phyloP scores from a whole-genome alignment of 2,329 filamentous ascomycete genomes.

The Herpotrichia juniperi region DNA sequence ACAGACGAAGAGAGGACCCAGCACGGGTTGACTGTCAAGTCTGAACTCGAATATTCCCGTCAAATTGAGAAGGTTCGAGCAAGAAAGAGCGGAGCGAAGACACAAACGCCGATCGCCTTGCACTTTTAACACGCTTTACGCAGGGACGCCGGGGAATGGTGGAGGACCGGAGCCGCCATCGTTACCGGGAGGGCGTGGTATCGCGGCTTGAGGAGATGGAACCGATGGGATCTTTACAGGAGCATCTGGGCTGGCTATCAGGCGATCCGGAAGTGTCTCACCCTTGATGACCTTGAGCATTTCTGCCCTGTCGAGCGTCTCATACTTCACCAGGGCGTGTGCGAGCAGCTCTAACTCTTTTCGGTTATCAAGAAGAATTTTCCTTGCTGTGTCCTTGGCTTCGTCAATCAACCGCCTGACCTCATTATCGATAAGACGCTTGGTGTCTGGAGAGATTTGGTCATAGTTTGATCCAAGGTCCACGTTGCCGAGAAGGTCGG shows the following conservation, averaged over 20 bases:
- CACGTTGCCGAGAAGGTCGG: slow-evolving; percentile 82
- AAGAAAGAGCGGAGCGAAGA: slow-evolving; percentile 3
- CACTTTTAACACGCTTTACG: slow-evolving; percentile 15
- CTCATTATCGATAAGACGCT: slow-evolving; percentile 84
- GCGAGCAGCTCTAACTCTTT: slow-evolving; percentile 88
- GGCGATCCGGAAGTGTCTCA: slow-evolving; percentile 75
- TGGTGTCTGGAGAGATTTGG: slow-evolving; percentile 82
- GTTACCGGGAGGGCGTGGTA: slow-evolving; percentile 23
- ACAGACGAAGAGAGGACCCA: not conserved
- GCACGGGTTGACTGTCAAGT: slow-evolving; percentile 1
- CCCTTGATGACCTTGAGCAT: slow-evolving; percentile 89
- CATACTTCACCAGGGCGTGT: slow-evolving; percentile 89
- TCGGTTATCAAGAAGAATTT: slow-evolving; percentile 74
- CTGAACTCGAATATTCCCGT: not conserved
- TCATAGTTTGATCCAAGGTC: slow-evolving; percentile 84
- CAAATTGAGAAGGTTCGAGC: not conserved
- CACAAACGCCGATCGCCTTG: slow-evolving; percentile 17
- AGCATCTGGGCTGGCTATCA: slow-evolving; percentile 61
- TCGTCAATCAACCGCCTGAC: slow-evolving; percentile 85
- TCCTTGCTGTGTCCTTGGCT: slow-evolving; percentile 73
- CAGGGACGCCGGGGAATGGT: slow-evolving; percentile 23
- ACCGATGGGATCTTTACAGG: slow-evolving; percentile 72
- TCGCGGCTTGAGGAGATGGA: slow-evolving; percentile 21
- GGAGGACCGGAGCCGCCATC: slow-evolving; percentile 10
- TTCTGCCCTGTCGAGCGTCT: slow-evolving; percentile 87